A percentile compares a stretch with the other conserved stretches of the same genome.
phyloP scores from a whole-genome alignment of 148 eudicot species.

The Rhododendron mucronatum region DNA sequence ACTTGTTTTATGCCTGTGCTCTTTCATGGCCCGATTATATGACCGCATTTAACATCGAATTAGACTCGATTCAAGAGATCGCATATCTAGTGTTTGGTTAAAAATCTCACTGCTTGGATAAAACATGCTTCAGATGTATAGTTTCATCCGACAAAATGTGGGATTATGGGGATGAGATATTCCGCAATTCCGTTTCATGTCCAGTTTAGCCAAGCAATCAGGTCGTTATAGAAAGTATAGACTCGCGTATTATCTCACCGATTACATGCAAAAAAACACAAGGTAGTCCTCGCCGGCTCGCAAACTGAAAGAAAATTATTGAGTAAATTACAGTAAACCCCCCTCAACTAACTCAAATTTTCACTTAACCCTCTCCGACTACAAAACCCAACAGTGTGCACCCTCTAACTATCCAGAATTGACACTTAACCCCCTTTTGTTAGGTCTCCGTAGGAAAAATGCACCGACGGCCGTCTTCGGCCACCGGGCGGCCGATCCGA shows the following conservation, averaged over 20 bases:
- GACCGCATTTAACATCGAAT: neutral
- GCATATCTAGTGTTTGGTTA: neutral
- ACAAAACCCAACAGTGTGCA: no score
- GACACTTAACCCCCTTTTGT: no score
- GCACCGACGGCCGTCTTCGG: no score
- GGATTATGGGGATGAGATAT: neutral
- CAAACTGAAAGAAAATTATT: neutral
- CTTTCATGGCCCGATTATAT: neutral
- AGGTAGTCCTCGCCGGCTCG: neutral
- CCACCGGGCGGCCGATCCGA: no score
- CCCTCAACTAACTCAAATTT: no score
- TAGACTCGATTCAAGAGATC: neutral
- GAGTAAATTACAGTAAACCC: no score
- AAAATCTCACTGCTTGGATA: neutral
- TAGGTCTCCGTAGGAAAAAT: no score
- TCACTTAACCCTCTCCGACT: no score
- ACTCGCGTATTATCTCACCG: no score
- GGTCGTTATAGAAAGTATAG: no score
- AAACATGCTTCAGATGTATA: neutral
- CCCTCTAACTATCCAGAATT: no score
- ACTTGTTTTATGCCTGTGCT: neutral
- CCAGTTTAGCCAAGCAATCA: neutral
- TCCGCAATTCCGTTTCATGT: neutral
- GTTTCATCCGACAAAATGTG: neutral
- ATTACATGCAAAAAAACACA: neutral